phyloP scores from a whole-genome alignment of 2,329 filamentous ascomycete genomes.

The Diplocarpon rosae region DNA sequence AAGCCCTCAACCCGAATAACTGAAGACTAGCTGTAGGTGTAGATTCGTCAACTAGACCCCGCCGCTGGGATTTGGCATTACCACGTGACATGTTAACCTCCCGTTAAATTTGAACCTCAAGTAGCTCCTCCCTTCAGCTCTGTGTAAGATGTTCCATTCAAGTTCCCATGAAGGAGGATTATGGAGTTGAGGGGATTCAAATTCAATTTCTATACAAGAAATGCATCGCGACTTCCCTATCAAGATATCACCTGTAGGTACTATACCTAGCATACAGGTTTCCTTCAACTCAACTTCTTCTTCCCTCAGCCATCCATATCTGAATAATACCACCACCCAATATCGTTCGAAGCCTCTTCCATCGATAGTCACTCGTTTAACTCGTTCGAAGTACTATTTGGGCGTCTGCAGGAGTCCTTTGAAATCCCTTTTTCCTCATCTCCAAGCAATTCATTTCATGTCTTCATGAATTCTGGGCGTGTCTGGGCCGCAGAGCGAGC shows the following conservation, averaged over 20 bases:
- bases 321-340: constrained; percentile 1
- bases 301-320: constrained; percentile 1
- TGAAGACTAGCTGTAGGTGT: constrained; percentile 6
- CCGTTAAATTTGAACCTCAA: background rate
- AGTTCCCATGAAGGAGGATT: too few species aligned
- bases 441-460: background rate
- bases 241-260: too few species aligned
- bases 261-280: background rate
- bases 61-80: background rate
- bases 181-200: too few species aligned
- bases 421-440: background rate
- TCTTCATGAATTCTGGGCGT: background rate
- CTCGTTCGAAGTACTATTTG: background rate
- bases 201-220: too few species aligned
- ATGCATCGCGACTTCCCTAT: too few species aligned
- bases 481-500: background rate
- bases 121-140: too few species aligned
- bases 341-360: constrained; percentile 1
- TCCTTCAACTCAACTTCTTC: background rate
- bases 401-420: background rate
- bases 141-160: too few species aligned
- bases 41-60: constrained; percentile 14
- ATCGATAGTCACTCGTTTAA: constrained; percentile 5
- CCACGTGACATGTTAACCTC: constrained; percentile 1
- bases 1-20: constrained; percentile 19